Conservation (phyloP, 108 stramenopile species). For the Stephanodiscus triporus region DNA sequence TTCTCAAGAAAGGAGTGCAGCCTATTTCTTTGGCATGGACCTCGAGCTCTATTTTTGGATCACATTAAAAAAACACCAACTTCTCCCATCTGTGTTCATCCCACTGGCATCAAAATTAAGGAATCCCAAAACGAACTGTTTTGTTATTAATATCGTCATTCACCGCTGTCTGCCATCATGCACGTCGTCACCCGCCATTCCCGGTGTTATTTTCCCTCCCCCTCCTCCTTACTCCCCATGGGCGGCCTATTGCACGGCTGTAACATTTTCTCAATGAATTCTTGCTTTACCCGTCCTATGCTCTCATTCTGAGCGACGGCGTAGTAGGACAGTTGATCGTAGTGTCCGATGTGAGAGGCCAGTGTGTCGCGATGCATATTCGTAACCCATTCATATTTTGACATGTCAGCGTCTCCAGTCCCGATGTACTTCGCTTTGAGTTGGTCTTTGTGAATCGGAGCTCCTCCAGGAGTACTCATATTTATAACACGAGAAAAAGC, state of each 20-base stretch:
- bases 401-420: slow-evolving; percentile 88
- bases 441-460: slow-evolving; percentile 84
- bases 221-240: slow-evolving; percentile 49
- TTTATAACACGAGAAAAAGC: neutral
- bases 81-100: neutral
- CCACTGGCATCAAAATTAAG: neutral
- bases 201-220: slow-evolving; percentile 34
- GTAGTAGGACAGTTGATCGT: slow-evolving; percentile 94
- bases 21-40: neutral
- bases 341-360: slow-evolving; percentile 93
- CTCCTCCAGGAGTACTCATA: slow-evolving; percentile 89
- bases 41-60: neutral
- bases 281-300: slow-evolving; percentile 84
- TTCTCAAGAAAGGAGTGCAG: neutral
- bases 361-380: slow-evolving; percentile 99
- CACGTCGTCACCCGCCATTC: neutral
- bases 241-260: slow-evolving; percentile 73
- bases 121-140: neutral
- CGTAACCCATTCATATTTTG: slow-evolving; percentile 93
- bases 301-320: slow-evolving; percentile 97
- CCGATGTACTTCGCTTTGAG: slow-evolving; percentile 90
- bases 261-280: slow-evolving; percentile 91
- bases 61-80: neutral
- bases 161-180: neutral
- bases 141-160: neutral